These are phyloP conservation scores for Borealophlyctis nickersoniae DNA, from an alignment of 192 early-diverging fungal species.

Conservation along the genomic window DNA sequence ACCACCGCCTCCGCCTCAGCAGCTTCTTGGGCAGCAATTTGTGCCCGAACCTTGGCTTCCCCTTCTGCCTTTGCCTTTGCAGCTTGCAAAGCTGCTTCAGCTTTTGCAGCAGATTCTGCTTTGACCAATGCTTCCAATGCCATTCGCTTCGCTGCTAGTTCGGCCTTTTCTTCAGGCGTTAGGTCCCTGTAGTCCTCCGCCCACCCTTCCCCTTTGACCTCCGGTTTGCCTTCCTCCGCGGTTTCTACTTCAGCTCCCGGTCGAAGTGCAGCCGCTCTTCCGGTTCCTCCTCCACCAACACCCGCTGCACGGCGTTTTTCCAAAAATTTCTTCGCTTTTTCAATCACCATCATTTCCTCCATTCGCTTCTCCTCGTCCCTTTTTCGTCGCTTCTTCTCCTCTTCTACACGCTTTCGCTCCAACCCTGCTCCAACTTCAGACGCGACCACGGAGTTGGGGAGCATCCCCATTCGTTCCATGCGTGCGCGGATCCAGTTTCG, in stretches of 20 bases:
- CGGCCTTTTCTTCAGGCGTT: background rate
- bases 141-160: constrained; percentile 15
- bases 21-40: background rate
- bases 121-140: constrained; percentile 4
- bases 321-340: constrained; percentile 19
- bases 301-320: constrained; percentile 15
- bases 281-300: constrained; percentile 5
- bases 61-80: background rate
- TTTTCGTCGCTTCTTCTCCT: constrained; percentile 12
- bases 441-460: constrained; percentile 40
- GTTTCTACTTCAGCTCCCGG: background rate
- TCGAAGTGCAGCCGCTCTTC: constrained; percentile 3
- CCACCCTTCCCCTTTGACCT: no score
- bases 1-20: background rate
- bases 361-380: constrained; percentile 21
- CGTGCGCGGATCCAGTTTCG: constrained; percentile 24
- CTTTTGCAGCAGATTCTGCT: constrained; percentile 18
- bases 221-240: background rate
- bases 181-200: background rate
- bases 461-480: constrained; percentile 31
- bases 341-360: constrained; percentile 22
- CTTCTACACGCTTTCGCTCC: constrained; percentile 16
- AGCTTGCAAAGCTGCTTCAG: constrained; percentile 5
- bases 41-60: constrained; percentile 7
- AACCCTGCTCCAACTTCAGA: constrained; percentile 16